Evolutionary conservation across 148 eudicot genomes (phyloP).

Genomic region (Linanthus parryae): DNA sequence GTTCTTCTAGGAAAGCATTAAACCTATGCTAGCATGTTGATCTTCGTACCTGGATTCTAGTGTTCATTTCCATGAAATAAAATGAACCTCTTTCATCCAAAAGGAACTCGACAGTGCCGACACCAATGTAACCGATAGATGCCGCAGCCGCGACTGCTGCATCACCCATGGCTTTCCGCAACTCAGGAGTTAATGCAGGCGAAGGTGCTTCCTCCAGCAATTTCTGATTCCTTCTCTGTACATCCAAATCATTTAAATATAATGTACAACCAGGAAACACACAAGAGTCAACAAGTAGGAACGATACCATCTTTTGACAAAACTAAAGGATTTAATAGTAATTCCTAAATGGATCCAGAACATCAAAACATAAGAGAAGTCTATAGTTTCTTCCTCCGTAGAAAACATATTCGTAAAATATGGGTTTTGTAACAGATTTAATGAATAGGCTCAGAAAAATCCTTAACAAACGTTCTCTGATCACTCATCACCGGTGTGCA

Average conservation of each 20-base stretch:
- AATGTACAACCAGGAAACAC: background rate
- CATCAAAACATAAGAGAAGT: too few relatives aligned
- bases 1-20: background rate
- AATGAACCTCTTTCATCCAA: conserved; percentile 96
- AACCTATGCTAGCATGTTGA: background rate
- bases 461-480: too few relatives aligned
- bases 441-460: too few relatives aligned
- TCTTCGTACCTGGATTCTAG: conserved; percentile 72
- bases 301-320: background rate
- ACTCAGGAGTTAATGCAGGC: conserved; percentile 83
- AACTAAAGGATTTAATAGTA: too few relatives aligned
- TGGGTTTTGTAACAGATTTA: too few relatives aligned
- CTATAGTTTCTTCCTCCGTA: too few relatives aligned
- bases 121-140: conserved; percentile 93
- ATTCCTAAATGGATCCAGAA: too few relatives aligned
- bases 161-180: conserved; percentile 98
- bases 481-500: too few relatives aligned
- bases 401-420: too few relatives aligned
- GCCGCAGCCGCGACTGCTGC: conserved; percentile 98
- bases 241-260: conserved; percentile 8
- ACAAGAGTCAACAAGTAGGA: too few relatives aligned
- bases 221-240: conserved; percentile 98
- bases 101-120: conserved; percentile 93
- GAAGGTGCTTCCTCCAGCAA: conserved; percentile 99
- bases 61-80: conserved; percentile 99